Base-by-base conservation (phyloP, 331 rosid genomes). In the Stylosanthes scabra region DNA sequence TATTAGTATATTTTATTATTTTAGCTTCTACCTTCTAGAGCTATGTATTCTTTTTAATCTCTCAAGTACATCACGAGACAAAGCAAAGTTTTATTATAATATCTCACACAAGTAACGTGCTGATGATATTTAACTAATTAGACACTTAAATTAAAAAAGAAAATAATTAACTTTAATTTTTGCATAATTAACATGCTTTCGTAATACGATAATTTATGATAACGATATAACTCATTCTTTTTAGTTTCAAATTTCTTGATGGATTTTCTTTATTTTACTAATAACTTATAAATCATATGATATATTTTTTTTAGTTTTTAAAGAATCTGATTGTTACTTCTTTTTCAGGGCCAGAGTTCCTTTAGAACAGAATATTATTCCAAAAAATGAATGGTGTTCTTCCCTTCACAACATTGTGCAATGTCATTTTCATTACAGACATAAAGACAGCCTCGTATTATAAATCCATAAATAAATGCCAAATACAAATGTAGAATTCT, bases 401-500 rank as follows among this genome's bases (percentile, higher is more conserved):
- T 65, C 58, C 16, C 62, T 71, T 65, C 66, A 52, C 47, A 71
- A 58, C 8, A 3, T 31, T 31, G 5, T 46, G 73, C 28, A 59
- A 20, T 7, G 81, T 79, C 75, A 56, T 55, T 78, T 59, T 65
- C 83, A 49, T 61, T 51, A 70, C 76, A 51, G 57, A 25, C 57
- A 6, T 14, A 51, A 8, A 55, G 69, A 68, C 79, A 55, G 69
- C 76, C 79, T 63, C 37, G 10, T 28, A 31, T 45, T 56, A 9
- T 9, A 42, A 56, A 44, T 44, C 44, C 10, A 54, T 29, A 42
- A 56, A 44, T 44, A 55, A n/a, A 54, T 29, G 39, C 56, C 72
- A 71, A 56, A 13, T 63, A 66, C 55, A 5, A 45, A 65, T 39
- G 65, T 34, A 46, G 6, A 59, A 59, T 50, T 72, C 44, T 52